Base-by-base conservation (phyloP, 2,329 filamentous ascomycete species). In the Fusarium proliferatum region DNA sequence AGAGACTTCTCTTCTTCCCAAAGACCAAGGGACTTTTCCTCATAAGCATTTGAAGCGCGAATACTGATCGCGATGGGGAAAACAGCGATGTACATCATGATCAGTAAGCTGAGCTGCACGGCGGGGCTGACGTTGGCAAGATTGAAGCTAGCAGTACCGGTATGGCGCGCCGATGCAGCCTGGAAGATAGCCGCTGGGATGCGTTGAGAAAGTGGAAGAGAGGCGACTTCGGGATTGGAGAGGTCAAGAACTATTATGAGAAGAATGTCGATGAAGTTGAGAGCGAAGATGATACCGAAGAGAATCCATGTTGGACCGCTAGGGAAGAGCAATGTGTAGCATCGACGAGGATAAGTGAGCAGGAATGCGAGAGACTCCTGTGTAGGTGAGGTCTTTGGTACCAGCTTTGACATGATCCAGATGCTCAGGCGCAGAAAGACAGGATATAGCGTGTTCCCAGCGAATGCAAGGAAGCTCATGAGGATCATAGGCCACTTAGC, bases 11-110 rank as follows among this genome's bases (percentile, higher is more conserved):
- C 53, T 1, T 52, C 21, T 4, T 81, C 79, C 76, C 90, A 91
- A n/a, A 91, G 85, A 2, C 89, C 90, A 6, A 92, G 80, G 51
- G 87, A 88, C 49, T 86, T 85, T 74, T 91, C 89, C 78, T 91
- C 89, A 76, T 91, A 91, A 5, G 88, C 86, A 73, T 89, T 90
- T 23, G 85, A 87, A 42, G 87, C 85, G 21, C 89, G 86, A 78
- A 91, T 89, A 15, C 86, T 88, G 53, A 91, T 89, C 17, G 88
- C 88, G 26, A 91, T 87, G 0, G 89, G 89, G 58, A 88, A 90
- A 7, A 88, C 84, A 12, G 86, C 86, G 43, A 91, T 90, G 78
- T 90, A 91, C 89, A 91, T 91, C 89, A 91, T 91, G 28, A 89
- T 84, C 0, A 91, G 81, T 60, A 90, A 87, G 30, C 89, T 85